A percentile compares a stretch with the other conserved stretches of the same genome.
phyloP scores from a whole-genome alignment of 73 alveolate species.

The Paramecium biaurelia region DNA sequence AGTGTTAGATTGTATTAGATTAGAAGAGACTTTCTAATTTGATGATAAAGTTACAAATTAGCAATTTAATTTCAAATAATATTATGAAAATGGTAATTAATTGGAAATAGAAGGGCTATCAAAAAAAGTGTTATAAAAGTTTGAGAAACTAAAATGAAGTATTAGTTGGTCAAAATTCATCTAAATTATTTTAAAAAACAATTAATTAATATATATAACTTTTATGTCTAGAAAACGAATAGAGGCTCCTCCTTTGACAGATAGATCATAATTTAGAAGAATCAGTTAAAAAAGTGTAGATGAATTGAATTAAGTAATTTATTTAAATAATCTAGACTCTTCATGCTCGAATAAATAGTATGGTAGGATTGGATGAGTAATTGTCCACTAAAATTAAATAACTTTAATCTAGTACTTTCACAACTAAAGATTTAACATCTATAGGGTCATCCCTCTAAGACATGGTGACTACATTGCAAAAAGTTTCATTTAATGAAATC shows the following conservation, averaged over 20 bases:
- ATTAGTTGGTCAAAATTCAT: background rate
- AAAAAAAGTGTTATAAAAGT: background rate
- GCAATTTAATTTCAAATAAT: constrained; percentile 56
- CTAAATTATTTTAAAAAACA: background rate
- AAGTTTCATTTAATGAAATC: constrained; percentile 35
- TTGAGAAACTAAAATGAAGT: constrained; percentile 18
- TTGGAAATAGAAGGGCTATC: constrained; percentile 41
- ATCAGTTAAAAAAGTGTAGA: background rate
- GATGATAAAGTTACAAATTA: constrained; percentile 47
- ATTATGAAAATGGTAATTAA: constrained; percentile 56
- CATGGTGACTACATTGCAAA: background rate
- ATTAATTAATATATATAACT: background rate
- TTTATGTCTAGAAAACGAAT: background rate
- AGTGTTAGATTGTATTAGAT: constrained; percentile 52
- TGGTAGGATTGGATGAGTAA: constrained; percentile 17
- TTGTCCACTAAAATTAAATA: background rate
- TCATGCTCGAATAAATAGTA: background rate
- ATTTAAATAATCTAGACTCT: background rate
- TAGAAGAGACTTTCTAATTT: constrained; percentile 47
- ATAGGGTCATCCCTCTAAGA: background rate
- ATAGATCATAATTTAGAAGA: background rate
- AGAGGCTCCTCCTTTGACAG: background rate
- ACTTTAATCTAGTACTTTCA: background rate
- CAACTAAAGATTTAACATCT: constrained; percentile 1
- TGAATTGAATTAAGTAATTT: background rate